A percentile compares a stretch with the other conserved stretches of the same genome.
These are phyloP conservation scores for Aegilops bicornis DNA, from an alignment of 176 grass and related monocot species.

Conservation along the genomic window DNA sequence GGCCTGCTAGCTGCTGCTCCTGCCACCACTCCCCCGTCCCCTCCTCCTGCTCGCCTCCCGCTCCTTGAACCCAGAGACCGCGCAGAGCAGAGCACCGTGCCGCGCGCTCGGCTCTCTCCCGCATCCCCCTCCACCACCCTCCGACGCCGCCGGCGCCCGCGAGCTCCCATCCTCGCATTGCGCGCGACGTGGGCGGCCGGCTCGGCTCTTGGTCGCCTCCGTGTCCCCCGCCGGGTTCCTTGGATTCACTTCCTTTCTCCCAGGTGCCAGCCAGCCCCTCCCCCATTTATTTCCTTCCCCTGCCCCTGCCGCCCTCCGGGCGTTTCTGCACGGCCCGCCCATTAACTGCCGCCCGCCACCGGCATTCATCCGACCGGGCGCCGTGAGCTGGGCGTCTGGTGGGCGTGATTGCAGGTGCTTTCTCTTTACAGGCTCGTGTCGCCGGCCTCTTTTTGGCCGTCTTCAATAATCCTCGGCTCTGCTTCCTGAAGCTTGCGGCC, in stretches of 20 bases:
- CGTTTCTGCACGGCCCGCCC: conserved; percentile 17
- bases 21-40: not conserved
- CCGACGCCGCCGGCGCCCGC: conserved; percentile 14
- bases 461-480: not conserved
- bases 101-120: not conserved
- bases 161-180: not conserved
- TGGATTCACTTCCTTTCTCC: not conserved
- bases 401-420: not conserved
- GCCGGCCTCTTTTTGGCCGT: not conserved
- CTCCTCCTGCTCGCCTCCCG: conserved; percentile 31
- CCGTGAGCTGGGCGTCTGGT: conserved; percentile 4
- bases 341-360: conserved; percentile 31
- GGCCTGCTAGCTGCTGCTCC: not conserved
- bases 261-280: conserved; percentile 12
- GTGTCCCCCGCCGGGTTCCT: conserved; percentile 31
- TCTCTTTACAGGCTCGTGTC: not conserved
- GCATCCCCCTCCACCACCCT: conserved; percentile 12
- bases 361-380: conserved; percentile 33
- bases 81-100: not conserved
- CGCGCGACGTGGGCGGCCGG: conserved; percentile 19
- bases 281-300: conserved; percentile 32
- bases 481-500: not conserved
- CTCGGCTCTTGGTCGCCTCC: not conserved
- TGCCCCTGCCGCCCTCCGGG: conserved; percentile 17
- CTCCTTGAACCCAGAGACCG: conserved; percentile 24